A percentile compares a stretch with the other conserved stretches of the same genome.
Conservation (phyloP, 371 early-diverging fungal species). For the Mortierella sp. region DNA sequence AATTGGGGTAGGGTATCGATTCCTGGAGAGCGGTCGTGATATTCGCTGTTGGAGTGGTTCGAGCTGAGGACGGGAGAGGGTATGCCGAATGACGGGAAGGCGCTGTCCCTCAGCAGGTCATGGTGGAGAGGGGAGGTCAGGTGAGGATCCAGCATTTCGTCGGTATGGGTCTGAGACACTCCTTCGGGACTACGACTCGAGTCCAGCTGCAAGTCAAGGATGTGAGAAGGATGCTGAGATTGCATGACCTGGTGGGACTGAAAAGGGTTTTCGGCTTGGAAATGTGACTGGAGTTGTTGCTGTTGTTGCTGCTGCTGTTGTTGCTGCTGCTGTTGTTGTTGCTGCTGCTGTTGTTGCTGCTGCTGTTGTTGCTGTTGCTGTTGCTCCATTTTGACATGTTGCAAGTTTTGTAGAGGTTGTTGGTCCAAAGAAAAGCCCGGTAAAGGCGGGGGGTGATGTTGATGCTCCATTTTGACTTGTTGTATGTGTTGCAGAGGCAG, state of each 20-base stretch:
- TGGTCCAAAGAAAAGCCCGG: slow-evolving; percentile 4
- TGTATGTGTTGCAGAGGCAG: background rate
- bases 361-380: slow-evolving; percentile 25
- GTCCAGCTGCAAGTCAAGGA: slow-evolving; percentile 30
- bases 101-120: slow-evolving; percentile 17
- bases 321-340: slow-evolving; percentile 12
- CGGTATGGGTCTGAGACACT: slow-evolving; percentile 13
- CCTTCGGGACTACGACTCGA: slow-evolving; percentile 22
- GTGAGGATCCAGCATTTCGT: slow-evolving; percentile 13
- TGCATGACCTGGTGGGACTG: slow-evolving; percentile 19
- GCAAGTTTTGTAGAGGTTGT: no score
- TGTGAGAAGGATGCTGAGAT: slow-evolving; percentile 12
- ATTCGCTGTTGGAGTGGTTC: slow-evolving; percentile 24
- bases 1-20: slow-evolving; percentile 17
- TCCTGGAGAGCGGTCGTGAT: slow-evolving; percentile 8
- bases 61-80: slow-evolving; percentile 33
- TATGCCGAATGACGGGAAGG: slow-evolving; percentile 14
- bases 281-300: slow-evolving; percentile 17
- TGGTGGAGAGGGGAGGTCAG: slow-evolving; percentile 16
- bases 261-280: slow-evolving; percentile 9
- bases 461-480: slow-evolving; percentile 13
- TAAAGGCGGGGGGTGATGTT: slow-evolving; percentile 12
- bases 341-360: slow-evolving; percentile 19
- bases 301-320: slow-evolving; percentile 19
- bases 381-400: no score